Percentiles rank a stretch among this genome's conserved stretches.
Evolutionary conservation across 768 basidiomycete species (phyloP).

Genomic region (Crepidotus variabilis): DNA sequence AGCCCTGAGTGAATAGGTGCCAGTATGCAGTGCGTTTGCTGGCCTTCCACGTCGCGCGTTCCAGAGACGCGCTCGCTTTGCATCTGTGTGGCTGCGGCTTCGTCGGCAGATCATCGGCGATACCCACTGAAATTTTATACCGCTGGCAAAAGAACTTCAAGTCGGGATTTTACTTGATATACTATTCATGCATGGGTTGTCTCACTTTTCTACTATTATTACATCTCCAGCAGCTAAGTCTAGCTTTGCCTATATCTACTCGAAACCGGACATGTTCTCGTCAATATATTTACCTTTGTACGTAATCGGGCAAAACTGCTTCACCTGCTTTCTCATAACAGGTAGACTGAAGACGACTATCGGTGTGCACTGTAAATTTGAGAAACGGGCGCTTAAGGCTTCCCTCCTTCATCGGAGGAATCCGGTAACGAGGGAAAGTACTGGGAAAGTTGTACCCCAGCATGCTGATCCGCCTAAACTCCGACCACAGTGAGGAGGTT

Average conservation of each 20-base stretch:
- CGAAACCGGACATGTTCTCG: too few species aligned
- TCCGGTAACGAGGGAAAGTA: constrained; percentile 8
- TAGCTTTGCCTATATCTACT: too few species aligned
- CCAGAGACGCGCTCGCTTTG: constrained; percentile 16
- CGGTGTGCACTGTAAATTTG: too few species aligned
- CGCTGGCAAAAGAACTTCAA: not conserved
- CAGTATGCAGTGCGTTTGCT: constrained; percentile 10
- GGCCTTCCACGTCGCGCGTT: constrained; percentile 26
- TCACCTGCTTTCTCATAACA: too few species aligned
- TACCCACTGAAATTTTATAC: not conserved
- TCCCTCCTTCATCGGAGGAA: constrained; percentile 9
- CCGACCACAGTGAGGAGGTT: constrained; percentile 15
- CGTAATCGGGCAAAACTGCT: too few species aligned
- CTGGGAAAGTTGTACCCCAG: not conserved
- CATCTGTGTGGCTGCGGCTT: constrained; percentile 18
- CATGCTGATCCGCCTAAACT: constrained; percentile 23
- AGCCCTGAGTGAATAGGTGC: constrained; percentile 7
- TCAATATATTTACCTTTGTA: too few species aligned
- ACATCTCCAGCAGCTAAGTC: too few species aligned
- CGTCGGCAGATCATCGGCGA: not conserved
- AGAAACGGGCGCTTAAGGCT: too few species aligned
- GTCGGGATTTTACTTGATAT: too few species aligned
- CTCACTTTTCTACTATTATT: too few species aligned
- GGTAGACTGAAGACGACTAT: too few species aligned
- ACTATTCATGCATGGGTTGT: too few species aligned